Evolutionary conservation across 371 early-diverging fungal species (phyloP).

Genomic region (Phascolomyces articulosus): DNA sequence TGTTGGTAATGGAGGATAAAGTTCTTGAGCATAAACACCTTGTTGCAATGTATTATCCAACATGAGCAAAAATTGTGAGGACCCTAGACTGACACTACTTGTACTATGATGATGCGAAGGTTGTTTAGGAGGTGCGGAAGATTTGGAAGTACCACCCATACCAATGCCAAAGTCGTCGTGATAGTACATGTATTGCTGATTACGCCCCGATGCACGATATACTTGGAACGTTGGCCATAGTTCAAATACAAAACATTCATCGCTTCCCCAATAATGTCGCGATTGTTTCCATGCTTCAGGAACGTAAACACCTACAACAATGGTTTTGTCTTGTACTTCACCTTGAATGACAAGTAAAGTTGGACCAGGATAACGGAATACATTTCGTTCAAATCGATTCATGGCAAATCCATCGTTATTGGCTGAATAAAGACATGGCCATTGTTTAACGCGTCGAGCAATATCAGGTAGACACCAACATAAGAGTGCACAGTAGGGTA

Average conservation of each 20-base stretch:
- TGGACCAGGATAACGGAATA: constrained; percentile 70
- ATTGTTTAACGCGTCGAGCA: constrained; percentile 30
- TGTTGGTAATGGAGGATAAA: constrained; percentile 38
- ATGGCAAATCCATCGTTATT: constrained; percentile 66
- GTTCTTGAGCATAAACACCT: constrained; percentile 50
- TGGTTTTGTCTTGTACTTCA: constrained; percentile 9
- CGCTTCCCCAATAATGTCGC: constrained; percentile 57
- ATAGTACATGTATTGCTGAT: constrained; percentile 53
- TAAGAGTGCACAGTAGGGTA: constrained; percentile 42
- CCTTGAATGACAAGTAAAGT: constrained; percentile 55
- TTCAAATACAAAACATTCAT: constrained; percentile 57
- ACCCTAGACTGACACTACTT: not conserved
- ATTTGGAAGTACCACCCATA: constrained; percentile 48
- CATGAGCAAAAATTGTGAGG: constrained; percentile 21
- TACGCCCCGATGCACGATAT: constrained; percentile 40
- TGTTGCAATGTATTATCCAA: constrained; percentile 53
- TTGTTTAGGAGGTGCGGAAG: constrained; percentile 6
- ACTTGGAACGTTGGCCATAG: constrained; percentile 58
- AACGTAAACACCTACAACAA: constrained; percentile 56
- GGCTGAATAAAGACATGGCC: constrained; percentile 57
- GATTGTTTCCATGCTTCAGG: constrained; percentile 63
- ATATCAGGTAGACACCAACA: constrained; percentile 52
- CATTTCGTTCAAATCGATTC: constrained; percentile 66
- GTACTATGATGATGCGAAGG: not conserved
- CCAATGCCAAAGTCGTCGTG: constrained; percentile 61